These are phyloP conservation scores for Rhodotorula sp. DNA, from an alignment of 1,284 basidiomycete genomes.

Conservation along the genomic window DNA sequence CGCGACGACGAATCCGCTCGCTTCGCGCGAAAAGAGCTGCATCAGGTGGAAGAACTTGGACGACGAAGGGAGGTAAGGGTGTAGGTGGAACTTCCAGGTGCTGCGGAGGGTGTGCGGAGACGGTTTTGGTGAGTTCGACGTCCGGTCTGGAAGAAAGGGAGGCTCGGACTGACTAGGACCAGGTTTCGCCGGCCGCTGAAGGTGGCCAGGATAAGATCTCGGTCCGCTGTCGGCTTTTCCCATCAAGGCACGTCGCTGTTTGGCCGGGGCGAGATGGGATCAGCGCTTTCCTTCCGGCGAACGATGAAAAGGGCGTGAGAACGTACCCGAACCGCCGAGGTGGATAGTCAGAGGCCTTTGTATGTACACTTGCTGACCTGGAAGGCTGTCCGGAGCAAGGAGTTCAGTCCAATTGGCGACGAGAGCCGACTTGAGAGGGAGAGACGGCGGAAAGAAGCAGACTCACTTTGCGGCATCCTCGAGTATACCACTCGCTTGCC, in stretches of 20 bases:
- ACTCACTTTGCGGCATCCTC: conserved; percentile 25
- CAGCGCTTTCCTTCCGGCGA: not conserved
- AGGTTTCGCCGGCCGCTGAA: conserved; percentile 13
- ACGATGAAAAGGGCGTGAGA: not conserved
- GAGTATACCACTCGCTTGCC: conserved; percentile 28
- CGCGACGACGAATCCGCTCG: conserved; percentile 29
- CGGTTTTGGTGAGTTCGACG: not conserved
- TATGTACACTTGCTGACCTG: conserved; percentile 7
- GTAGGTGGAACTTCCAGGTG: conserved; percentile 30
- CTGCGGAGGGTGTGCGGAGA: not conserved
- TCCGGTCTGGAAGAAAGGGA: not conserved
- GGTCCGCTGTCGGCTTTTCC: conserved; percentile 22
- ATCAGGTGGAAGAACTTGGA: conserved; percentile 37
- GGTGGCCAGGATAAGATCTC: conserved; percentile 33
- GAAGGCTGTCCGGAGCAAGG: not conserved
- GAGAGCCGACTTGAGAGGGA: not conserved
- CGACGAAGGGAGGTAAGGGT: conserved; percentile 6
- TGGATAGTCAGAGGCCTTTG: conserved; percentile 15
- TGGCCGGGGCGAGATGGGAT: not conserved
- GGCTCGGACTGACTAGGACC: conserved; percentile 17
- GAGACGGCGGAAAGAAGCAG: too few relatives aligned
- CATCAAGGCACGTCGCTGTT: conserved; percentile 10
- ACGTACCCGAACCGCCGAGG: conserved; percentile 10
- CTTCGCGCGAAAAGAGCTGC: conserved; percentile 32
- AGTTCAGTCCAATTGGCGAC: not conserved